Percentiles rank a stretch among this genome's conserved stretches.
phyloP scores from a whole-genome alignment of 2,329 filamentous ascomycete genomes.

The Paracamarosporium sp. region DNA sequence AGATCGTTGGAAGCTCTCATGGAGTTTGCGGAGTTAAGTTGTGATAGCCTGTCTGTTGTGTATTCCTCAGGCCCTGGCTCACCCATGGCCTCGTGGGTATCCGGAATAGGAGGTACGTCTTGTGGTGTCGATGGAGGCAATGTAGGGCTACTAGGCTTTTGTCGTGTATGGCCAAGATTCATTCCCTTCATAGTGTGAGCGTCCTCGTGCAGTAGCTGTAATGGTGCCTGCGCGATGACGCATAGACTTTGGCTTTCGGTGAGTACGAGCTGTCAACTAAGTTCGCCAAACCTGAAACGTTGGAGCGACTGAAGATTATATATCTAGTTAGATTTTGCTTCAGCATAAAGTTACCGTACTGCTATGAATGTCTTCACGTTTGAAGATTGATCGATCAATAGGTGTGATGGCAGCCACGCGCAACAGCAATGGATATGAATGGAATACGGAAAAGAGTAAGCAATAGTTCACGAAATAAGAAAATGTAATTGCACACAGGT shows the following conservation, averaged over 20 bases:
- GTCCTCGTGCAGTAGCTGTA: neutral
- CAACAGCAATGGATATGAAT: neutral
- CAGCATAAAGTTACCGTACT: neutral
- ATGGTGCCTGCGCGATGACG: slow-evolving; percentile 1
- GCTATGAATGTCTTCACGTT: neutral
- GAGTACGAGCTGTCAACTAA: neutral
- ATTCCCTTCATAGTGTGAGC: slow-evolving; percentile 1
- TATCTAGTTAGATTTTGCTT: too few species aligned
- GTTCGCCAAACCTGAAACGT: neutral
- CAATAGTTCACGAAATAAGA: neutral
- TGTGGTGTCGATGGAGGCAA: slow-evolving; percentile 16
- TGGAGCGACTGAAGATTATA: neutral
- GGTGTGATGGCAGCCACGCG: neutral
- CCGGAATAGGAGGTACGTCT: slow-evolving; percentile 9
- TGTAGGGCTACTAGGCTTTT: slow-evolving; percentile 22
- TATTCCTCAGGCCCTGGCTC: neutral
- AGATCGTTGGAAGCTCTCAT: neutral
- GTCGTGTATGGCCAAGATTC: slow-evolving; percentile 4
- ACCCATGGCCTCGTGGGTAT: slow-evolving; percentile 1
- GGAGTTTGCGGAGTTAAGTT: slow-evolving; percentile 5
- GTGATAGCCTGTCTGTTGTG: neutral
- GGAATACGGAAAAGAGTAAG: neutral
- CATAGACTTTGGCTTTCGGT: neutral
- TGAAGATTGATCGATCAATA: neutral
- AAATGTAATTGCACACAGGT: neutral